phyloP scores from a whole-genome alignment of 768 basidiomycete species.

The Chalciporus pseudorubinellus region DNA sequence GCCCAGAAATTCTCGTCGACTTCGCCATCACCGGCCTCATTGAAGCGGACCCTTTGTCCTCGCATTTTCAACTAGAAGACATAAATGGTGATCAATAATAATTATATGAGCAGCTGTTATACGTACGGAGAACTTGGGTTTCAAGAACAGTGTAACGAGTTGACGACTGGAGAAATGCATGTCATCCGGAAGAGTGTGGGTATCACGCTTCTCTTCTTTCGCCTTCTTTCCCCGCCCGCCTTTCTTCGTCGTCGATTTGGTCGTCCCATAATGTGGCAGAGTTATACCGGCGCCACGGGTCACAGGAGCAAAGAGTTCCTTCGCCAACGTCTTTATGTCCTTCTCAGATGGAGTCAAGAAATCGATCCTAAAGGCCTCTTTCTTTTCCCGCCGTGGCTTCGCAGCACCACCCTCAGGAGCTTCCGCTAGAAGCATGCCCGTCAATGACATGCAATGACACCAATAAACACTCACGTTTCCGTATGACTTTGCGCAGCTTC shows the following conservation, averaged over 20 bases:
- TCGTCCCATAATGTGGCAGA: slow-evolving; percentile 51
- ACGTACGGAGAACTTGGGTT: slow-evolving; percentile 91
- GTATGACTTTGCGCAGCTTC: slow-evolving; percentile 84
- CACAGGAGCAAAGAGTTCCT: slow-evolving; percentile 76
- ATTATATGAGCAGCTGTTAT: neutral
- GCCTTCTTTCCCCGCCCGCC: slow-evolving; percentile 46
- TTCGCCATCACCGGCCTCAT: slow-evolving; percentile 74
- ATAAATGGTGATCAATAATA: slow-evolving; percentile 1
- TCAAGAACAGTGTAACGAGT: slow-evolving; percentile 88
- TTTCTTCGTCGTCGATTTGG: slow-evolving; percentile 26
- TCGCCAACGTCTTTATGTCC: slow-evolving; percentile 56
- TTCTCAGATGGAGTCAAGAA: slow-evolving; percentile 63
- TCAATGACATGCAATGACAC: neutral
- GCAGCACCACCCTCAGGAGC: slow-evolving; percentile 49
- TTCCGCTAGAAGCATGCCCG: slow-evolving; percentile 37
- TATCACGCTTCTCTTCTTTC: slow-evolving; percentile 62
- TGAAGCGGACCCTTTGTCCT: slow-evolving; percentile 55
- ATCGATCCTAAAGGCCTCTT: slow-evolving; percentile 81
- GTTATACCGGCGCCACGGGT: slow-evolving; percentile 70
- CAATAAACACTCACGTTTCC: slow-evolving; percentile 55
- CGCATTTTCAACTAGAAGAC: slow-evolving; percentile 79
- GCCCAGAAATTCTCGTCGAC: slow-evolving; percentile 98
- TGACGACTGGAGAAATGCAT: slow-evolving; percentile 95
- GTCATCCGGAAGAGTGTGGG: slow-evolving; percentile 87
- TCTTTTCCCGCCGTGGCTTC: slow-evolving; percentile 64